These are phyloP conservation scores for Penicillium pulvis DNA, from an alignment of 495 filamentous ascomycete species.

Conservation along the genomic window DNA sequence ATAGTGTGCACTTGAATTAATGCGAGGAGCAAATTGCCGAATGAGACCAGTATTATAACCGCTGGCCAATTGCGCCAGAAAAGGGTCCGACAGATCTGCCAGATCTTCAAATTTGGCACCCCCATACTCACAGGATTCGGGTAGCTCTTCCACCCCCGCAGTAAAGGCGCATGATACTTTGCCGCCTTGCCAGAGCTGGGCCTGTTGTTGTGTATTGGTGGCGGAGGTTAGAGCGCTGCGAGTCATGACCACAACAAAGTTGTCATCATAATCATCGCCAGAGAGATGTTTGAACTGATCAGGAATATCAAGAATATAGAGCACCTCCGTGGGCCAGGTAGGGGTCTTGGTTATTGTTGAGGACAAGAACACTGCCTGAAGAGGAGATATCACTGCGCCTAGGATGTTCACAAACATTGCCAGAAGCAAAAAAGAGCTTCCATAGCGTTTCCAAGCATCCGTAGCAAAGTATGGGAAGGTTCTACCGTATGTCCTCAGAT, in stretches of 20 bases:
- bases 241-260: neutral
- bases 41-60: conserved; percentile 27
- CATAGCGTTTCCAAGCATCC: conserved; percentile 12
- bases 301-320: neutral
- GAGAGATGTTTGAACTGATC: neutral
- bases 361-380: conserved; percentile 26
- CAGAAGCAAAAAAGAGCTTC: conserved; percentile 21
- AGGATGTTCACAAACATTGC: conserved; percentile 23
- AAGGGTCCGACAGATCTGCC: conserved; percentile 17
- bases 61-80: conserved; percentile 18
- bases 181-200: neutral
- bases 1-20: conserved; percentile 30
- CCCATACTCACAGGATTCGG: neutral
- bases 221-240: neutral
- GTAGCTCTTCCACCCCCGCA: neutral
- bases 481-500: conserved; percentile 1
- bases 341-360: conserved; percentile 21
- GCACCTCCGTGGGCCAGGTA: conserved; percentile 8
- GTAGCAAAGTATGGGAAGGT: neutral
- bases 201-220: neutral
- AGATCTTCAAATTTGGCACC: conserved; percentile 4
- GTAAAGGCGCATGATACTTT: neutral
- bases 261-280: neutral
- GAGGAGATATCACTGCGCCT: conserved; percentile 23
- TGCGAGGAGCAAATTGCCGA: conserved; percentile 30